A percentile compares a stretch with the other conserved stretches of the same genome.
These are phyloP conservation scores for Pseudoperonospora humuli DNA, from an alignment of 352 stramenopile genomes.

Conservation along the genomic window DNA sequence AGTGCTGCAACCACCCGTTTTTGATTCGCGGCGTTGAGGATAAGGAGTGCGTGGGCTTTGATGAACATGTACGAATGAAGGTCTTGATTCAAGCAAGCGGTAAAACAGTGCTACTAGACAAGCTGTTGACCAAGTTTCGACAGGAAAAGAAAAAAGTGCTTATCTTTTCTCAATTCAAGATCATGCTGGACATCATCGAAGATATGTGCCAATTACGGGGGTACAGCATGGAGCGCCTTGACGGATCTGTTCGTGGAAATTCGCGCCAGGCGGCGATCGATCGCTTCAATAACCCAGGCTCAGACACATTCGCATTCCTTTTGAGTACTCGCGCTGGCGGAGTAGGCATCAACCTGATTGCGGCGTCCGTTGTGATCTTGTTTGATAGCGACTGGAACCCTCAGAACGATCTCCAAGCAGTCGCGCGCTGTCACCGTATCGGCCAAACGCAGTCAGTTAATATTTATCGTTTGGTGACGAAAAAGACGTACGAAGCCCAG, in stretches of 20 bases:
- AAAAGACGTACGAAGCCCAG: conserved; percentile 98
- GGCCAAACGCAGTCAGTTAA: conserved; percentile 99
- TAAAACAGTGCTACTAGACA: conserved; percentile 99
- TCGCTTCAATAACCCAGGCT: conserved; percentile 92
- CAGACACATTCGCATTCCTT: conserved; percentile 96
- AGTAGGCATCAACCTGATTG: conserved; percentile 95
- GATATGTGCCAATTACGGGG: conserved; percentile 74
- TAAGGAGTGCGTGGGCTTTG: conserved; percentile 87
- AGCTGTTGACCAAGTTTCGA: conserved; percentile 96
- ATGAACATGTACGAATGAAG: conserved; percentile 63
- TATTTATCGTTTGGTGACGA: conserved; percentile 99
- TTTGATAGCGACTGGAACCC: conserved; percentile 98
- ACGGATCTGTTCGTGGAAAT: conserved; percentile 94
- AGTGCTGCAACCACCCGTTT: conserved; percentile 99
- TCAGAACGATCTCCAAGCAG: conserved; percentile 97
- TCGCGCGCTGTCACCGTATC: conserved; percentile 98
- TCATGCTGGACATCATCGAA: conserved; percentile 97
- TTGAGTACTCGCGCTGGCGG: conserved; percentile 93
- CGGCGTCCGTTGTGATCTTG: conserved; percentile 79
- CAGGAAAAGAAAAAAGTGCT: conserved; percentile 97
- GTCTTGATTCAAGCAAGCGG: conserved; percentile 83
- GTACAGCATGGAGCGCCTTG: conserved; percentile 92
- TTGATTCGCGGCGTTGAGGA: conserved; percentile 97
- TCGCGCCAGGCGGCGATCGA: conserved; percentile 98
- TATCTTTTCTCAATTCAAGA: conserved; percentile 99